Evolutionary conservation across 2,329 filamentous ascomycete genomes (phyloP).

Genomic region (Colletotrichum navitas): DNA sequence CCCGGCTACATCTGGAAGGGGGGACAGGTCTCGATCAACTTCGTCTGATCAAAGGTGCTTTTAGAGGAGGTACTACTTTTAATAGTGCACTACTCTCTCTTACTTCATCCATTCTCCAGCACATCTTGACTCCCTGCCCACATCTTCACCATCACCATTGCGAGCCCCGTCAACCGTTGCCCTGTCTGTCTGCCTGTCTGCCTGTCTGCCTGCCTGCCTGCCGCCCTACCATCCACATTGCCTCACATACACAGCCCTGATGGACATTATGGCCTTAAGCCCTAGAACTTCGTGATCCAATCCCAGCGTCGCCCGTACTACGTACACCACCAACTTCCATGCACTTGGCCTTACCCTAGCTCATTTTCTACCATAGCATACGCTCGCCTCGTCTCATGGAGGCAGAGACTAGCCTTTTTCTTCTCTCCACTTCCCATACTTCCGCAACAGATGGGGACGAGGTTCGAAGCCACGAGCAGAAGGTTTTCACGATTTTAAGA

Average conservation of each 20-base stretch:
- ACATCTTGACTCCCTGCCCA: slow-evolving; percentile 39
- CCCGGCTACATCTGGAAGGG: slow-evolving; percentile 36
- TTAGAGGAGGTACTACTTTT: slow-evolving; percentile 43
- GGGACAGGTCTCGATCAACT: slow-evolving; percentile 35
- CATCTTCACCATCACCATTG: slow-evolving; percentile 29
- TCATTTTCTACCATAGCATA: neutral
- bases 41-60: slow-evolving; percentile 41
- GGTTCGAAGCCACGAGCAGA: neutral
- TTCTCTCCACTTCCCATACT: neutral
- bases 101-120: slow-evolving; percentile 39
- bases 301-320: slow-evolving; percentile 21
- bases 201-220: slow-evolving; percentile 8
- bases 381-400: neutral
- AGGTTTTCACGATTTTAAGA: neutral
- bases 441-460: slow-evolving; percentile 14
- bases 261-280: slow-evolving; percentile 20
- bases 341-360: slow-evolving; percentile 12
- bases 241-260: slow-evolving; percentile 37
- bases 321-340: slow-evolving; percentile 9
- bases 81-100: slow-evolving; percentile 44
- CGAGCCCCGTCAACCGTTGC: slow-evolving; percentile 30
- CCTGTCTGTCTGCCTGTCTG: slow-evolving; percentile 1
- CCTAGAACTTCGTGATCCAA: slow-evolving; percentile 27
- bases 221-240: slow-evolving; percentile 14
- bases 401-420: neutral